Base-by-base conservation (phyloP, 306 rosid genomes). In the Macrotyloma uniflorum region DNA sequence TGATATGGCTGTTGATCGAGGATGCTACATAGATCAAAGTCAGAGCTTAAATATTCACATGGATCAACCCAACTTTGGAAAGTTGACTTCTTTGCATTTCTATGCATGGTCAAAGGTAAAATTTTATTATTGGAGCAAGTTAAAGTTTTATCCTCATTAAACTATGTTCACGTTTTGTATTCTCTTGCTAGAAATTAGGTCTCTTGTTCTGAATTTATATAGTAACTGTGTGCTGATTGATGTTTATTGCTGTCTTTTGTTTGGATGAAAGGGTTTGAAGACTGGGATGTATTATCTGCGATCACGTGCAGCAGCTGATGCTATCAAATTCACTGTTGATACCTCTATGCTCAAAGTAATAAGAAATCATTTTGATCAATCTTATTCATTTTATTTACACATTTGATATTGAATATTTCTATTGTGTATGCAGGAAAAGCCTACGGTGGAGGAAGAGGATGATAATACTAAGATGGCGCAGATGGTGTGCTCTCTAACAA, bases 271-370 rank as follows among this genome's bases (percentile, higher is more conserved):
- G 97, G 98, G 98, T 65, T 72, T 94, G 77, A 94, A 94, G 77
- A 91, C 97, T 6, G 97, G 98, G 49, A 91, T 94, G 98, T 94
- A 91, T 78, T 91, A 94, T 79, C 94, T 93, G 23, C 86, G 97
- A 59, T 79, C 94, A 54, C 88, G 88, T 6, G 93, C 98, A 10
- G 98, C 97, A 26, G 92, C 91, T 6, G 96, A 94, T 30, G 98
- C 98, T 30, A 94, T 94, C 84, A 90, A 94, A 88, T 90, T 94
- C 76, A 91, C 98, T 8, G 97, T 94, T 5, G 97, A 94, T 83
- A 81, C 92, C 19, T 43, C 95, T 40, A 57, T 76, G 77, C 87
- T 91, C 36, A 82, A 88, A 47, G 97, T 90, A 86, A 81, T 24
- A 15, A 32, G 3, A 51, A 19, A 0, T 86, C 6, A 6, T 11